These are phyloP conservation scores for Pyrrhoderma lamaoense DNA, from an alignment of 1,284 basidiomycete species.

Conservation along the genomic window DNA sequence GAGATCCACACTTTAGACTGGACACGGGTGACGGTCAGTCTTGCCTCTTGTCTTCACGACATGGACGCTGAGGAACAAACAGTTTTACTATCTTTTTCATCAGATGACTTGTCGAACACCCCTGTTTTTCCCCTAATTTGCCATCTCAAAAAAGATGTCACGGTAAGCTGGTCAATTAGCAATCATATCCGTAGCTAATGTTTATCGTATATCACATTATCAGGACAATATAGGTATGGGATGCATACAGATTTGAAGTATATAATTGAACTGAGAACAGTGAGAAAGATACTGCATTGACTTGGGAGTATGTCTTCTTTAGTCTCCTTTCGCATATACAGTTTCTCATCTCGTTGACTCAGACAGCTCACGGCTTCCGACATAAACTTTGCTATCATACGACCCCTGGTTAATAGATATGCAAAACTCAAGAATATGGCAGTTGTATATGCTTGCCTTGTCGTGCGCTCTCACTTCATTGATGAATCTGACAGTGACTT, in stretches of 20 bases:
- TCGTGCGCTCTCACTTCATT: slow-evolving; percentile 51
- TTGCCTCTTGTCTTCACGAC: neutral
- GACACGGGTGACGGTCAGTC: neutral
- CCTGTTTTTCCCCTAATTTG: slow-evolving; percentile 73
- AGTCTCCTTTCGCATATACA: neutral
- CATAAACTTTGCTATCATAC: slow-evolving; percentile 76
- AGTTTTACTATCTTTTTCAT: slow-evolving; percentile 44
- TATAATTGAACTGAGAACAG: slow-evolving; percentile 11
- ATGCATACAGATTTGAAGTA: neutral
- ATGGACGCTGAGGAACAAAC: slow-evolving; percentile 48
- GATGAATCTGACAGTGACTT: slow-evolving; percentile 53
- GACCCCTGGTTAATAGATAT: slow-evolving; percentile 76
- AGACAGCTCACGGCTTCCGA: slow-evolving; percentile 78
- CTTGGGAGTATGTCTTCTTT: slow-evolving; percentile 66
- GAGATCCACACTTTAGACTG: no score
- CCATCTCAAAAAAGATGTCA: slow-evolving; percentile 59
- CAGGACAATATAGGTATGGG: slow-evolving; percentile 48
- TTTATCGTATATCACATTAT: slow-evolving; percentile 21
- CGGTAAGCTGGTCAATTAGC: slow-evolving; percentile 36
- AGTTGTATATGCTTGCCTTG: slow-evolving; percentile 67
- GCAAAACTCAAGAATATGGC: slow-evolving; percentile 68
- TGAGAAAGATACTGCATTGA: slow-evolving; percentile 61
- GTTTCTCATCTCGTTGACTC: neutral
- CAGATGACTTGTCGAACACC: slow-evolving; percentile 49
- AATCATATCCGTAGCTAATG: slow-evolving; percentile 10